Conservation (phyloP, 257 asterid genomes). For the Primulina tabacum region DNA sequence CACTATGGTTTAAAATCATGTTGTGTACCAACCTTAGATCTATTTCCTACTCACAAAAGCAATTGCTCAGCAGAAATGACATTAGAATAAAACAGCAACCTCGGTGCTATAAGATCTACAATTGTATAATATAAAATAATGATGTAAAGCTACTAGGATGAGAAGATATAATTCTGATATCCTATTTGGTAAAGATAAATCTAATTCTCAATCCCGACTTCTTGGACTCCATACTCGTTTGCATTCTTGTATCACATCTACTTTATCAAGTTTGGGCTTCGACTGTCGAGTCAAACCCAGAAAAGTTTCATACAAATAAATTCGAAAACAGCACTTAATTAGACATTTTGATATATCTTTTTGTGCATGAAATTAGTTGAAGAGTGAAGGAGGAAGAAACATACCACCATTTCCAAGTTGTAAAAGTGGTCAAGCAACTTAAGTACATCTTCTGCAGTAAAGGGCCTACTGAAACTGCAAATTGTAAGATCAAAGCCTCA, state of each 20-base stretch:
- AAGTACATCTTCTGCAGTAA: constrained; percentile 74
- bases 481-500: not conserved
- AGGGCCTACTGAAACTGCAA: constrained; percentile 74
- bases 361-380: not conserved
- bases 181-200: not conserved
- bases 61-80: not conserved
- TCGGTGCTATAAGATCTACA: not conserved
- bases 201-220: not conserved
- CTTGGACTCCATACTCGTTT: not conserved
- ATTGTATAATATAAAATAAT: not conserved
- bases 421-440: constrained; percentile 86
- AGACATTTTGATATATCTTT: not conserved
- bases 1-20: not conserved
- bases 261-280: constrained; percentile 3
- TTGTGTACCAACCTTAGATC: not conserved
- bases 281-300: not conserved
- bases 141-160: not conserved
- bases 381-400: constrained; percentile 13
- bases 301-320: not conserved
- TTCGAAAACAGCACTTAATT: not conserved
- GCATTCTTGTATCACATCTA: constrained; percentile 2
- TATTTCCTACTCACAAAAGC: not conserved
- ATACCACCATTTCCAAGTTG: constrained; percentile 95
- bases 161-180: too few species aligned
- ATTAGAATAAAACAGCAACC: not conserved